Percentiles rank a stretch among this genome's conserved stretches.
Conservation (phyloP, 306 rosid species). For the Neltuma alba region DNA sequence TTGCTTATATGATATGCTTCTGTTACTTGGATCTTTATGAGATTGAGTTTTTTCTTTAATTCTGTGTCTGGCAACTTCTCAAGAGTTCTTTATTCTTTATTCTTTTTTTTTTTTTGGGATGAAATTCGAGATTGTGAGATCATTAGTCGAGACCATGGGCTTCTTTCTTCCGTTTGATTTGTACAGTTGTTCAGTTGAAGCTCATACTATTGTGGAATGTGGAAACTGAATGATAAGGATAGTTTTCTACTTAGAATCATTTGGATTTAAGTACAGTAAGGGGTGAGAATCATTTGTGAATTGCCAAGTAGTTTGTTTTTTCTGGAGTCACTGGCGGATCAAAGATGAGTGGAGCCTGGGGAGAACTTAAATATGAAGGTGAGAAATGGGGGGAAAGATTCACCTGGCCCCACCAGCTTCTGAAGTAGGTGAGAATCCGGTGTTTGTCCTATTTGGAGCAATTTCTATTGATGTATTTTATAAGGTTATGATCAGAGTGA, state of each 20-base stretch:
- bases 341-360: background rate
- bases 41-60: background rate
- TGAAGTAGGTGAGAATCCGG: background rate
- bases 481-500: background rate
- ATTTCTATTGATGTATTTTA: background rate
- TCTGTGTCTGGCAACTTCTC: background rate
- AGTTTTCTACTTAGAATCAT: background rate
- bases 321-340: too few relatives aligned
- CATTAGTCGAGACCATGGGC: background rate
- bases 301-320: background rate
- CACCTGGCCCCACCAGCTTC: background rate
- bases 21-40: background rate
- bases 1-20: too few relatives aligned
- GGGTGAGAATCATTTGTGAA: background rate
- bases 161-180: background rate
- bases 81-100: background rate
- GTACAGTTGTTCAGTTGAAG: background rate
- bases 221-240: background rate
- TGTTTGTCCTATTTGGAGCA: background rate
- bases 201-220: background rate
- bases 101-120: background rate
- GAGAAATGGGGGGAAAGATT: background rate
- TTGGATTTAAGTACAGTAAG: background rate
- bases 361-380: background rate
- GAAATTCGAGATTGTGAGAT: background rate